Evolutionary conservation across 805 yeast species (phyloP), one percentile per base, ranked within the genome.

Genomic region (Cyberlindnera euphorbiiphila): DNA sequence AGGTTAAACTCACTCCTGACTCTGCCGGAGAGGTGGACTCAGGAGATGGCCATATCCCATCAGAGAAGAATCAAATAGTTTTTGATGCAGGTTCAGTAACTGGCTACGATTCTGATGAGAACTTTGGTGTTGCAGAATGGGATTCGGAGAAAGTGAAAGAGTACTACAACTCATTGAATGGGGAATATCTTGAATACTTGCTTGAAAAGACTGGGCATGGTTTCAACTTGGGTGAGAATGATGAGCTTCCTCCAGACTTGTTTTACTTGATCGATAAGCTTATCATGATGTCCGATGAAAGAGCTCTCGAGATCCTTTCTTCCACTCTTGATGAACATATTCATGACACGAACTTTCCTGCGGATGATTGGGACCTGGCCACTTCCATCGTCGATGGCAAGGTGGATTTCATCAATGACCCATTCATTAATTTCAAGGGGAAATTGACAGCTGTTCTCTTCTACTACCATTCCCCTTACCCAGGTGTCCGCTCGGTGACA

Each of bases 401-500:
- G 9, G 9, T 33, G 4, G 43, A 36, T 28, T 4, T 32, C 14
- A 13, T 24, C n/a, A 20, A n/a, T 9, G 33, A 40, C 19, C 31
- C 42, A 9, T 26, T 37, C 13, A 11, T 17, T 4, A 20, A 24
- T 21, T 45, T 45, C 43, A 36, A 30, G 22, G 27, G 36, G 13
- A 34, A 34, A 21, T 8, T 39, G 16, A 30, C 27, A 4, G 49
- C 49, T 13, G 29, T 24, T 4, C 22, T 45, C 19, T 17, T 36
- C 24, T 28, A 28, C 60, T 71, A 51, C 43, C 61, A 66, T 47
- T 72, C 78, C 15, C 83, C 84, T 9, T 79, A 78, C 53, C 76
- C 82, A 1, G 85, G 79, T 57, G 85, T 79, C 15, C 68, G 86
- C 56, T 73, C 84, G 19, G 72, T 79, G 16, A 73, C 76, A 28